These are phyloP conservation scores for Aaosphaeria arxii DNA, from an alignment of 2,329 filamentous ascomycete genomes.

Conservation along the genomic window DNA sequence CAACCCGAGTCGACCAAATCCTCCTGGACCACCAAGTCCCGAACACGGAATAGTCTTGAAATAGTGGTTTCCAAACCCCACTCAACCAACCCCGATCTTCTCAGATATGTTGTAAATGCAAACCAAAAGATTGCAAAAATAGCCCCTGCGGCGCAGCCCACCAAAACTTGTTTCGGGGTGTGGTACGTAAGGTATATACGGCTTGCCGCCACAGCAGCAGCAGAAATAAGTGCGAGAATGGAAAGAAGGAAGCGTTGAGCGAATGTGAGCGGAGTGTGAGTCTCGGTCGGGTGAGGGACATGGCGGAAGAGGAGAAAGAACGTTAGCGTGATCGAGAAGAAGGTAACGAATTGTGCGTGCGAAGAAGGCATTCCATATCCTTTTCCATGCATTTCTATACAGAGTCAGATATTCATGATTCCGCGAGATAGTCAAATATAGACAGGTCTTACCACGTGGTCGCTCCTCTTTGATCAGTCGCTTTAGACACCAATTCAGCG, in stretches of 20 bases:
- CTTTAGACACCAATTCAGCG: conserved; percentile 85
- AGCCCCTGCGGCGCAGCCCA: conserved; percentile 69
- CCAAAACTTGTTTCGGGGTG: conserved; percentile 81
- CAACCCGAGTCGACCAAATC: conserved; percentile 89
- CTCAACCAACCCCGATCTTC: conserved; percentile 66
- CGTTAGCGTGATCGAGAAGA: conserved; percentile 80
- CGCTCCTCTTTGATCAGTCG: conserved; percentile 89
- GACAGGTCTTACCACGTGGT: conserved; percentile 59
- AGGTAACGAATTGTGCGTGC: conserved; percentile 91
- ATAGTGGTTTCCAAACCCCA: conserved; percentile 68
- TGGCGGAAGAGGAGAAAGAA: conserved; percentile 85
- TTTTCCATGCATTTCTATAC: conserved; percentile 71
- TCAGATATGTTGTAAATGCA: conserved; percentile 61
- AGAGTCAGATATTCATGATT: conserved; percentile 3
- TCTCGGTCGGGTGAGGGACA: conserved; percentile 44
- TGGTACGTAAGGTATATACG: conserved; percentile 92
- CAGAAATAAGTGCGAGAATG: conserved; percentile 37
- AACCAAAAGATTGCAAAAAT: conserved; percentile 79
- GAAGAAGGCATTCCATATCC: conserved; percentile 98
- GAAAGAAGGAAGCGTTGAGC: conserved; percentile 58
- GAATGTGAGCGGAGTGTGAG: conserved; percentile 56
- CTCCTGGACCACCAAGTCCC: conserved; percentile 84
- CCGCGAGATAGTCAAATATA: too few relatives aligned
- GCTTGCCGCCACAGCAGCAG: conserved; percentile 66
- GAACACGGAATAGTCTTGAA: conserved; percentile 65